phyloP scores from a whole-genome alignment of 1,284 basidiomycete species.

The Mycosarcoma mackinlayi region DNA sequence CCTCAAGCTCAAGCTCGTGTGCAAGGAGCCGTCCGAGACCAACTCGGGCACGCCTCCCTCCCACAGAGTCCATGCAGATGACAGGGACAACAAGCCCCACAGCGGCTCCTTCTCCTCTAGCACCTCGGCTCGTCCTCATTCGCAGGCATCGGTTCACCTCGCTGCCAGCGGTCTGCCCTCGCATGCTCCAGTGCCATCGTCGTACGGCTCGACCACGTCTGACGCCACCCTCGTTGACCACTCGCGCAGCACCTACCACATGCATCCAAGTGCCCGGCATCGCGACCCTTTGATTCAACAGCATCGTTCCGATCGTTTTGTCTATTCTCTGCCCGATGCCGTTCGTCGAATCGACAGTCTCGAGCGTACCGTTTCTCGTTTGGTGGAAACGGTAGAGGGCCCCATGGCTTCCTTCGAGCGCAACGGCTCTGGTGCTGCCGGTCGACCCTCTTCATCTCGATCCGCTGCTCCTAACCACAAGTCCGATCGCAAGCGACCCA shows the following conservation, averaged over 20 bases:
- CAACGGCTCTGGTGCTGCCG: not conserved
- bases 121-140: constrained; percentile 20
- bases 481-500: constrained; percentile 30
- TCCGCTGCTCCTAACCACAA: constrained; percentile 25
- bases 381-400: constrained; percentile 27
- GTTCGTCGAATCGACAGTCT: constrained; percentile 35
- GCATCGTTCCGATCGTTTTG: constrained; percentile 26
- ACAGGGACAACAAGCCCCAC: constrained; percentile 23
- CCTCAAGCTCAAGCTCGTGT: constrained; percentile 47
- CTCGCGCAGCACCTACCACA: constrained; percentile 4
- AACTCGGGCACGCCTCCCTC: constrained; percentile 26
- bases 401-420: constrained; percentile 5
- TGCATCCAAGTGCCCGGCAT: not conserved
- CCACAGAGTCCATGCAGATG: constrained; percentile 24
- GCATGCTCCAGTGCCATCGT: not conserved
- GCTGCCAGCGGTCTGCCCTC: constrained; percentile 29
- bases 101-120: constrained; percentile 25
- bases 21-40: constrained; percentile 46
- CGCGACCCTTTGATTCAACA: constrained; percentile 7
- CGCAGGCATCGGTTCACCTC: constrained; percentile 20
- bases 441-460: constrained; percentile 17
- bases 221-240: constrained; percentile 11
- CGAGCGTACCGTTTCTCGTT: constrained; percentile 35
- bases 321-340: constrained; percentile 38
- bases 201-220: constrained; percentile 2